Base-by-base conservation (phyloP, 2,329 filamentous ascomycete species). In the Cladosporium colombiae region DNA sequence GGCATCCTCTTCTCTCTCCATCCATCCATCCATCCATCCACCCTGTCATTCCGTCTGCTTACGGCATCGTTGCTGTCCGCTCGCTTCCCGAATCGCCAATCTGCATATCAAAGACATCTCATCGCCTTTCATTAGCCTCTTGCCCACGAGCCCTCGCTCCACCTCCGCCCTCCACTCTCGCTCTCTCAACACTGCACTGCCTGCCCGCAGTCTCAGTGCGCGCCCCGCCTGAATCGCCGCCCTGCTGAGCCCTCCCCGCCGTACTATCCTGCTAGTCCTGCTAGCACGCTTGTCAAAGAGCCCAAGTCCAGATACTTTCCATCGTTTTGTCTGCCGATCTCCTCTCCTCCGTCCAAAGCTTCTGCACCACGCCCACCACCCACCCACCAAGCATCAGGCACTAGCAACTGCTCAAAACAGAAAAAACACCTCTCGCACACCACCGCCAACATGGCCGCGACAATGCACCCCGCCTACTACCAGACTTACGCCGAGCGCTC, bases 401-500 rank as follows among this genome's bases (percentile, higher is more conserved):
- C 49, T 52, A 52, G 4, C 2, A 25, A 16, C 13, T 52, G 29
- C 23, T 52, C n/a, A n/a, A n/a, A n/a, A n/a, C n/a, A n/a, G n/a
- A n/a, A n/a, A n/a, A 27, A 29, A 25, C 27, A 29, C 40, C 3
- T 13, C 27, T 1, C 35, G 8, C 16, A n/a, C 31, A 49, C 11
- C 18, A 29, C 49, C 53, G 40, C 37, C 53, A 59, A 23, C 53
- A 64, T 64, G 62, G 40, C 62, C 16, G n/a, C 40, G 40, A 59
- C 46, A 13, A 50, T 59, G 63, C 63, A 65, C 44, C 74, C 78
- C 66, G 79, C 80, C 69, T 75, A 75, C 71, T 78, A 76, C 40
- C 75, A 78, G 68, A 74, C 79, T 63, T 84, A 82, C 75, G 75
- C 76, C 64, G 76, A 81, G 67, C 81, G 82, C 67, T 80, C 82